Base-by-base conservation (phyloP, 1,284 basidiomycete species). In the Tilletia walkeri region DNA sequence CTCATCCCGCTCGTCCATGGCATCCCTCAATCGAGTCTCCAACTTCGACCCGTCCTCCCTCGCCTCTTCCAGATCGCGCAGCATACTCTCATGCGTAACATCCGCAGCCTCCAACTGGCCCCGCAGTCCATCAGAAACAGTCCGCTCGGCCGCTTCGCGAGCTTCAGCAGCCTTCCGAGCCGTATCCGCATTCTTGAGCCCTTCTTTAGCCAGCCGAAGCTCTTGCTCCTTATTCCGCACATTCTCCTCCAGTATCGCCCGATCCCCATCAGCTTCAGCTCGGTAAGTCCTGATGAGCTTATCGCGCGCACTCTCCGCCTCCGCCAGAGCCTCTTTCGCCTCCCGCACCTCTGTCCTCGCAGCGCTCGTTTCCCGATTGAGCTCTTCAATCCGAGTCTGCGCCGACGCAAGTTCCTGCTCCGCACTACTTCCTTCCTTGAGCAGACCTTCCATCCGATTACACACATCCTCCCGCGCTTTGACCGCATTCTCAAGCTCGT, bases 261-360 rank as follows among this genome's bases (percentile, higher is more conserved):
- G 75, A 66, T 81, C 79, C 3, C 78, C 77, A 49, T 81, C 79
- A 5, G 78, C 78, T 67, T 81, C 79, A 18, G 78, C 79, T 20
- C 78, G 74, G 61, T 78, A 72, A 6, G 74, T 73, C 12, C 79
- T 72, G 12, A 81, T 73, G 45, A 76, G 73, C 10, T 73, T 72
- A 54, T 81, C 79, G 48, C 75, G 76, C 47, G 73, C 69, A 2
- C 67, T 69, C 49, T 81, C 79, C 53, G 76, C 73, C 50, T 81
- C 78, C 0, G 73, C 69, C 30, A 74, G 72, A 6, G 75, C 67
- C 47, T 80, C 77, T 16, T 74, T 67, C 3, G 73, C 78, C 63
- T 76, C 74, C 20, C 75, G 71, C 2, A 71, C 71, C 47, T 80
- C 79, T 16, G 73, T 53, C 34, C 80, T 76, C 0, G 80, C 78